A percentile compares a stretch with the other conserved stretches of the same genome.
Conservation (phyloP, 2,329 filamentous ascomycete genomes). For the Scedosporium aurantiacum region DNA sequence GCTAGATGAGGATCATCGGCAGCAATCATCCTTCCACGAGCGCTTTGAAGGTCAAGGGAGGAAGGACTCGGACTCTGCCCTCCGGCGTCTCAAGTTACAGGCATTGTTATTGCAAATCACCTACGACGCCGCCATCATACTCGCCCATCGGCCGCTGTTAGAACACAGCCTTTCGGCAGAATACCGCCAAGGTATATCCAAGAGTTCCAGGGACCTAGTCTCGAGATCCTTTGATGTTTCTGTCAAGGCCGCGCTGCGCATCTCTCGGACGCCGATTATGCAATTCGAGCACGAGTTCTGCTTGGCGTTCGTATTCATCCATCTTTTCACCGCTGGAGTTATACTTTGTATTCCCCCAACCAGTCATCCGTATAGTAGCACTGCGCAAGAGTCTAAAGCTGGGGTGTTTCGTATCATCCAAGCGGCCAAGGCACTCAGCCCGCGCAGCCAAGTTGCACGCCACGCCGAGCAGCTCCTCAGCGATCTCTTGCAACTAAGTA, state of each 20-base stretch:
- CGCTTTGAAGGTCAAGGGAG: neutral
- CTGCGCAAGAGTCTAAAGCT: slow-evolving; percentile 18
- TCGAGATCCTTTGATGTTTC: slow-evolving; percentile 12
- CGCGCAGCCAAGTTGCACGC: slow-evolving; percentile 16
- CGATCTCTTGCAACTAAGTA: slow-evolving; percentile 15
- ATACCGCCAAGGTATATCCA: slow-evolving; percentile 4
- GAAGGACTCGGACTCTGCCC: slow-evolving; percentile 1
- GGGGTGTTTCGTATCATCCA: slow-evolving; percentile 19
- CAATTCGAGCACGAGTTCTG: slow-evolving; percentile 16
- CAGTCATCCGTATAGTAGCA: slow-evolving; percentile 16
- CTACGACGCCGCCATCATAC: slow-evolving; percentile 14
- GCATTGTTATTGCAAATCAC: slow-evolving; percentile 13
- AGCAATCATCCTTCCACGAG: neutral
- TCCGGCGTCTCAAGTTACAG: slow-evolving; percentile 8
- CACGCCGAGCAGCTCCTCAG: slow-evolving; percentile 18
- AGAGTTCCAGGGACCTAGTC: slow-evolving; percentile 1
- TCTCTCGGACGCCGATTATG: slow-evolving; percentile 16
- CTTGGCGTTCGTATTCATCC: slow-evolving; percentile 11
- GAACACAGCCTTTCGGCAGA: slow-evolving; percentile 11
- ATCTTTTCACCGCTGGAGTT: slow-evolving; percentile 14
- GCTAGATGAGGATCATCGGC: neutral
- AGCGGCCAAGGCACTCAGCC: slow-evolving; percentile 12
- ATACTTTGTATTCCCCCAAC: slow-evolving; percentile 20
- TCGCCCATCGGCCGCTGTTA: slow-evolving; percentile 15
- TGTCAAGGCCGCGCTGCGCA: slow-evolving; percentile 18